A percentile compares a stretch with the other conserved stretches of the same genome.
These are phyloP conservation scores for Cryptosporidium felis DNA, from an alignment of 169 alveolate species.

Conservation along the genomic window DNA sequence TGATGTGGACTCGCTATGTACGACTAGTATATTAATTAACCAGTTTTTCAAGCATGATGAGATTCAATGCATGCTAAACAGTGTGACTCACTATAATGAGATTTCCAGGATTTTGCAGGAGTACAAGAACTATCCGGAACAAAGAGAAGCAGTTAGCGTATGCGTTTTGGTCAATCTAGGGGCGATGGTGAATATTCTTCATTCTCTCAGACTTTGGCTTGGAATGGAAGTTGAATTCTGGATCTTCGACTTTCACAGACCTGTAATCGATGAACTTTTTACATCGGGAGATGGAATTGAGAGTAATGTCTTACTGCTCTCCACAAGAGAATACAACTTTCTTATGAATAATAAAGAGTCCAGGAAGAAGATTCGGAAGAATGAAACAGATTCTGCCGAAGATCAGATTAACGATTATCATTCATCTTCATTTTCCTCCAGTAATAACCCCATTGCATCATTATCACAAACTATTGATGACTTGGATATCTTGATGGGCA, in stretches of 20 bases:
- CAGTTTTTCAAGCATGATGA: constrained; percentile 51
- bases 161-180: constrained; percentile 55
- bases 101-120: constrained; percentile 43
- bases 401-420: background rate
- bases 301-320: constrained; percentile 7
- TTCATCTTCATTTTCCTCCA: background rate
- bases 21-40: constrained; percentile 26
- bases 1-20: constrained; percentile 69
- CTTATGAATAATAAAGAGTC: constrained; percentile 9
- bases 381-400: background rate
- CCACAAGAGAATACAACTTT: constrained; percentile 31
- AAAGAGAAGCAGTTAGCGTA: constrained; percentile 17
- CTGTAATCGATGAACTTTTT: constrained; percentile 20
- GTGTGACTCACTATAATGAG: constrained; percentile 69
- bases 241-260: constrained; percentile 64
- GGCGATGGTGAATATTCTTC: constrained; percentile 58
- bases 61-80: constrained; percentile 26
- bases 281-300: background rate
- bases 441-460: constrained; percentile 39
- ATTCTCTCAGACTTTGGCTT: constrained; percentile 49
- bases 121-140: constrained; percentile 9
- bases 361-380: background rate
- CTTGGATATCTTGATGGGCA: constrained; percentile 58
- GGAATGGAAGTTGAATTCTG: constrained; percentile 48
- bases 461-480: constrained; percentile 67